Evolutionary conservation across 2,329 filamentous ascomycete species (phyloP).

Genomic region (Aspergillus sp.): DNA sequence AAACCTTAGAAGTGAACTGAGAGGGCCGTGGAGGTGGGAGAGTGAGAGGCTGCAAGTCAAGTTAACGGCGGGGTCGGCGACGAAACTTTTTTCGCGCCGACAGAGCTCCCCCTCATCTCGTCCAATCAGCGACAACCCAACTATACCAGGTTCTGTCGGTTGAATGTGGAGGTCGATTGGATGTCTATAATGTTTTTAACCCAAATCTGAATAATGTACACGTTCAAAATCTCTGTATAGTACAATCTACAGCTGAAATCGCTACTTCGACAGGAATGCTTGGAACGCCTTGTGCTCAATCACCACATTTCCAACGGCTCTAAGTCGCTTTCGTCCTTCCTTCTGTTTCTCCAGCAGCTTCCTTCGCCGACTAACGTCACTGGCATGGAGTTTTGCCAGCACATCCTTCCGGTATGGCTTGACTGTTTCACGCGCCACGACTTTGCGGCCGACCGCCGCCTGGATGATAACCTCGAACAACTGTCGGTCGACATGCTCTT

Average conservation of each 20-base stretch:
- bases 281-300: constrained; percentile 97
- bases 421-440: constrained; percentile 89
- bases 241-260: constrained; percentile 1
- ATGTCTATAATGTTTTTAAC: not conserved
- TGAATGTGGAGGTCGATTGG: not conserved
- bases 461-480: constrained; percentile 98
- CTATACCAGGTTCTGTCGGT: not conserved
- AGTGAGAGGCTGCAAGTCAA: constrained; percentile 20
- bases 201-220: not conserved
- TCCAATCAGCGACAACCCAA: constrained; percentile 18
- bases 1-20: not conserved
- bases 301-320: constrained; percentile 77
- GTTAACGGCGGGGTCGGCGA: constrained; percentile 27
- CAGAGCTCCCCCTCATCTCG: constrained; percentile 13
- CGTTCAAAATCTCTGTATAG: not conserved
- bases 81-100: constrained; percentile 23
- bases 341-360: constrained; percentile 97
- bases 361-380: constrained; percentile 75
- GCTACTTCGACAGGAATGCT: constrained; percentile 79
- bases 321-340: constrained; percentile 83
- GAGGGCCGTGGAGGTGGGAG: constrained; percentile 5
- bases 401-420: constrained; percentile 98
- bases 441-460: constrained; percentile 75
- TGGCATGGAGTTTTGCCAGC: constrained; percentile 85
- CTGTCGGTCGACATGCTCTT: constrained; percentile 91